These are phyloP conservation scores for Suillus brevipes DNA, from an alignment of 768 basidiomycete genomes.

Conservation along the genomic window DNA sequence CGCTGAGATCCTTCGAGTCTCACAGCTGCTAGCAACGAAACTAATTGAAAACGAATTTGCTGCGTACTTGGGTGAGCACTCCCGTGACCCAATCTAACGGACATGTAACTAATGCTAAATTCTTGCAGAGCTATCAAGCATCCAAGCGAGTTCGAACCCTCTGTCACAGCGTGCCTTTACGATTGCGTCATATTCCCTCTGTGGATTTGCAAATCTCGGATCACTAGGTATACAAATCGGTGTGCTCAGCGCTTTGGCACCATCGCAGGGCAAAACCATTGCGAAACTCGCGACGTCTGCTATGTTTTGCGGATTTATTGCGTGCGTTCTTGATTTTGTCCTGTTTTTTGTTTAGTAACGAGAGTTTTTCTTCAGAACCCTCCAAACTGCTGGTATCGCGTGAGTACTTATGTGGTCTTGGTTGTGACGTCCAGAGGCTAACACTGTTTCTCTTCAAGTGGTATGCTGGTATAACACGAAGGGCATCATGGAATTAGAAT, in stretches of 20 bases:
- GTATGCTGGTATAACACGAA: slow-evolving; percentile 45
- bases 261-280: slow-evolving; percentile 68
- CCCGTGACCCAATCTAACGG: neutral
- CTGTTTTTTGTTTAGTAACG: neutral
- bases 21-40: slow-evolving; percentile 82
- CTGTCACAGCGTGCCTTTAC: slow-evolving; percentile 75
- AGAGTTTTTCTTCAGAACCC: slow-evolving; percentile 32
- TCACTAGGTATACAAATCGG: slow-evolving; percentile 87
- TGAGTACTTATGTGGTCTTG: slow-evolving; percentile 31
- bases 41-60: slow-evolving; percentile 87
- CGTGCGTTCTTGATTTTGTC: slow-evolving; percentile 27
- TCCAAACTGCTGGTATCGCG: slow-evolving; percentile 62
- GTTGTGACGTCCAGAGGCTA: slow-evolving; percentile 5
- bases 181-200: slow-evolving; percentile 84
- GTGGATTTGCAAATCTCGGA: slow-evolving; percentile 88
- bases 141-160: slow-evolving; percentile 51
- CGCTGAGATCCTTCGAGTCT: slow-evolving; percentile 76
- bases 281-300: slow-evolving; percentile 67
- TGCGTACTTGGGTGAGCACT: slow-evolving; percentile 58
- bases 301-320: slow-evolving; percentile 70
- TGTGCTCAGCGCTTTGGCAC: slow-evolving; percentile 69
- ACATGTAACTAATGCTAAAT: neutral
- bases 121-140: slow-evolving; percentile 36
- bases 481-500: slow-evolving; percentile 14
- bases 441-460: slow-evolving; percentile 37